Evolutionary conservation across 1,139 yeast species (phyloP), one percentile per base, ranked within the genome.

Genomic region (Debaryomyces subglobosus): DNA sequence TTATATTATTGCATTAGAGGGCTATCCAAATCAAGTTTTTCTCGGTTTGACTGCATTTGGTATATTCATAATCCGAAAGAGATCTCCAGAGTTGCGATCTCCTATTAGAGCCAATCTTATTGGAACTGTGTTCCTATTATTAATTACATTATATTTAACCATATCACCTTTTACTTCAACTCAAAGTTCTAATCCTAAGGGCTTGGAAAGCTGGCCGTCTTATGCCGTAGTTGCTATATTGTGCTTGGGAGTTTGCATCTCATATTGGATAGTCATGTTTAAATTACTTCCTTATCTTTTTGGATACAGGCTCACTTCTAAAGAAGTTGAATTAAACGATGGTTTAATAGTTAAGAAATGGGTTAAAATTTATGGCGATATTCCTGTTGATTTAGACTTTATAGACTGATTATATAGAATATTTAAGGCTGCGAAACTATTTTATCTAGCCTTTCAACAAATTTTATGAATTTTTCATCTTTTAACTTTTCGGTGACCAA

Each of bases 1-100:
- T 59, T 86, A 87, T 60, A 82, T 89, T 58, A 73, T 87, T 56
- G 84, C 89, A 53, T 70, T 87, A 58, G 89, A 86, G 60, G 86
- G 92, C 1, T 87, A 86, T 59, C 92, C 94, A 16, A 71, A 68
- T 34, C 84, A 80, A 54, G 54, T 82, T 4, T 79, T 81, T 50
- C 64, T 80, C 23, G 67, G 75, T 0, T 66, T 81, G 8, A 71
- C 76, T 4, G 81, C 85, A 0, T 47, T 79, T 21, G 89, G 88
- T 0, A 57, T 83, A 1, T 78, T 82, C 48, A 68, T 82, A 9
- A 63, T 80, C 29, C 68, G 86, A 46, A 67, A 55, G 42, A 65
- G 77, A 44, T 73, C 77, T 51, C 83, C 82, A 1, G 72, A 69
- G 10, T 62, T 74, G 12, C 63, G 53, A 20, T 78, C 87, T 0